Base-by-base conservation (phyloP, 768 basidiomycete genomes). In the Omphalotus guepiniiformis region DNA sequence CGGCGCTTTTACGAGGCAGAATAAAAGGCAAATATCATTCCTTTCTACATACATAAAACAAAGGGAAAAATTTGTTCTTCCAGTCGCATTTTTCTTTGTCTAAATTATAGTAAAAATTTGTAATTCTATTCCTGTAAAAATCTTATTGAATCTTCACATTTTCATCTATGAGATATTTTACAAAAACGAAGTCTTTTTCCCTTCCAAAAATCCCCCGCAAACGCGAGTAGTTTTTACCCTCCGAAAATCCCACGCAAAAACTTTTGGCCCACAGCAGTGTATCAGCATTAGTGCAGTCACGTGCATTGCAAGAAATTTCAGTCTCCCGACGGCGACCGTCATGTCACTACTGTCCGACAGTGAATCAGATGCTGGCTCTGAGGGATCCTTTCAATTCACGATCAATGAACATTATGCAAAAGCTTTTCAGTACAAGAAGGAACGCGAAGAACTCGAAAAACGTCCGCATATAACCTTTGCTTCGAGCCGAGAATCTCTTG, bases 391-490 rank as follows among this genome's bases (percentile, higher is more conserved):
- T 41, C 70, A 72, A 32, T 57, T 89, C 48, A 85, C 82, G 1
- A 78, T 89, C 53, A 88, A 90, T 59, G 76, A 85, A 49, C 79
- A 82, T 43, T 89, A 74, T 53, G 90, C 88, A 7, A 90, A 88
- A 52, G 90, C 90, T 1, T 93, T 86, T 55, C 79, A 87, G 51
- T 77, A 83, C 61, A 80, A 79, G 56, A 93, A 93, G 62, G 88
- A 92, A 57, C 75, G 88, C 21, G 91, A 93, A 60, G 91, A 93
- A 63, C 78, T 93, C 13, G 73, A 77, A 37, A 86, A 84, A 63
- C 66, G 90, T 91, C 53, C 51, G 85, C 74, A 7, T 34, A 19
- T 18, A 4, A 3, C 6, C n/a, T 29, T 34, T 22, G 19, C 44
- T 34, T 39, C 15, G 36, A 16, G 44, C 18, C 11, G 49, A 34